Base-by-base conservation (phyloP, 83 land plant species). In the Isoetes engelmannii region DNA sequence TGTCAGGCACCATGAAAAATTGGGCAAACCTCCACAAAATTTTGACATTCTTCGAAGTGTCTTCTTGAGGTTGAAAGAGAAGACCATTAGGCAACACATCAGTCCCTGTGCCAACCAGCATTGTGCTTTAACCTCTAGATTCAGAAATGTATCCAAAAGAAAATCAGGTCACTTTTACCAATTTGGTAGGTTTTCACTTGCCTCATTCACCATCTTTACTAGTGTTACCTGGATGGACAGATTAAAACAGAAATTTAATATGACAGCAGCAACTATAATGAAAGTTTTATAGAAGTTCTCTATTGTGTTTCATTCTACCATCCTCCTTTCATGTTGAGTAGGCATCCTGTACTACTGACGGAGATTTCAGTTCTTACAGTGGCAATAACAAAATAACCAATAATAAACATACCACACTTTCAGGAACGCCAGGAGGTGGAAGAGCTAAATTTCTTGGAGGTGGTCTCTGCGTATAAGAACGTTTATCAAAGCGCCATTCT, bases 401-500 rank as follows among this genome's bases (percentile, higher is more conserved):
- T 2, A 61, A 12, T 2, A 61, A 12, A 68, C 89, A 65, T 90
- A 93, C 98, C 86, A 91, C 99, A 77, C 90, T 94, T 74, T 91
- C 84, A 12, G 99, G 97, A 51, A 88, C 97, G 65, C 93, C 89
- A 20, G 85, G 77, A 37, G 99, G 99, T 41, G 99, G 99, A 65
- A 94, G 45, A 8, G 90, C 57, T 66, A 94, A 80, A 72, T 94
- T 88, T 70, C 76, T 86, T 15, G 93, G 99, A 42, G 92, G 96
- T 9, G 80, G 74, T 9, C 74, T 71, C 5, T 12, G 20, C 12
- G 73, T 72, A 75, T 69, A 94, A 7, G 85, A 83, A 70, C 97
- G 77, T 75, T 94, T 94, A 79, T 94, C 99, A 69, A 94, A 94
- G 55, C 99, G 80, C 99, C 99, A 94, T 83, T 86, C 90, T 28